Evolutionary conservation across 108 stramenopile genomes (phyloP).

Genomic region (Fistulifera pelliculosa): DNA sequence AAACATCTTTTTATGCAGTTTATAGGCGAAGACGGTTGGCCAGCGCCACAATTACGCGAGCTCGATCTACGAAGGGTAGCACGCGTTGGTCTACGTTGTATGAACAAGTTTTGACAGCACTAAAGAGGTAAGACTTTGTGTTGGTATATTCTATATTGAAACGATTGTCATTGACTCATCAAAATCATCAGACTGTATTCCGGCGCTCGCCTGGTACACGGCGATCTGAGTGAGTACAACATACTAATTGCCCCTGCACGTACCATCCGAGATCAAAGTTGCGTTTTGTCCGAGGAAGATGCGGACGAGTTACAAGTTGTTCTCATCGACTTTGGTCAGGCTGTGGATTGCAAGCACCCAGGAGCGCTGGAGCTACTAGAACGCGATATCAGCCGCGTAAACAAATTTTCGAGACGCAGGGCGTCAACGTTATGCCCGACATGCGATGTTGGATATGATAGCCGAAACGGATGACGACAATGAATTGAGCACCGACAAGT

Average conservation of each 20-base stretch:
- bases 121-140: conserved; percentile 26
- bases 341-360: conserved; percentile 60
- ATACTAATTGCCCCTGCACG: conserved; percentile 50
- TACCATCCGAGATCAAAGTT: conserved; percentile 15
- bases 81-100: conserved; percentile 54
- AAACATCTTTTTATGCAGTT: conserved; percentile 80
- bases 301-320: conserved; percentile 38
- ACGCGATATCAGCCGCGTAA: conserved; percentile 50
- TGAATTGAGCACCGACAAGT: too few relatives aligned
- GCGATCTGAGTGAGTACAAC: conserved; percentile 77
- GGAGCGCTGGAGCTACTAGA: conserved; percentile 29
- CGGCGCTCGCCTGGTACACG: conserved; percentile 61
- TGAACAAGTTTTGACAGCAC: conserved; percentile 54
- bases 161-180: neutral
- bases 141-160: neutral
- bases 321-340: conserved; percentile 79
- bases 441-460: too few relatives aligned
- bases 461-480: too few relatives aligned
- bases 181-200: conserved; percentile 26
- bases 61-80: conserved; percentile 52
- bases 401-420: conserved; percentile 48
- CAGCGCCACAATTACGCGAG: conserved; percentile 67
- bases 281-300: too few relatives aligned
- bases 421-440: conserved; percentile 28
- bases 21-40: conserved; percentile 75